phyloP scores from a whole-genome alignment of 352 stramenopile genomes.

The Globisporangium carolinianum region DNA sequence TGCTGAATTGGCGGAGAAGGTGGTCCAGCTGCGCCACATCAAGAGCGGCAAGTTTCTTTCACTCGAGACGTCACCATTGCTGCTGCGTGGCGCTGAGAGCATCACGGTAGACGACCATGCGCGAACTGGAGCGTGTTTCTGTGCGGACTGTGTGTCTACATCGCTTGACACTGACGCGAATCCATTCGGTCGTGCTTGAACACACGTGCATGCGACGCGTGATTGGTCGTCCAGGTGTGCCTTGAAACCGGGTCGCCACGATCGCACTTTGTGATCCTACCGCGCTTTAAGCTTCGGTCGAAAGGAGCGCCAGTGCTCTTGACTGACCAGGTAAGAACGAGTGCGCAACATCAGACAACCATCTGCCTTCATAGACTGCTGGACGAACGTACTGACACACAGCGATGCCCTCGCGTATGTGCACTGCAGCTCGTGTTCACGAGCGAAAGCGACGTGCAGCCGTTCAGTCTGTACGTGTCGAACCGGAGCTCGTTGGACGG shows the following conservation, averaged over 20 bases:
- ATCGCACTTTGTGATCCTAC: constrained; percentile 45
- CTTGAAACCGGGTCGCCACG: constrained; percentile 35
- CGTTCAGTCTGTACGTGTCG: constrained; percentile 59
- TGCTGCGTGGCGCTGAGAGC: constrained; percentile 46
- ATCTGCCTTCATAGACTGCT: not conserved
- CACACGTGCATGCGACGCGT: too few relatives aligned
- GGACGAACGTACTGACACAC: not conserved
- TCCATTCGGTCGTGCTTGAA: too few relatives aligned
- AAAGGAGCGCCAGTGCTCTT: constrained; percentile 58
- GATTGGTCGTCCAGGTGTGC: constrained; percentile 25
- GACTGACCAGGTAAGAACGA: constrained; percentile 43
- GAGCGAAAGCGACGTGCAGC: constrained; percentile 33
- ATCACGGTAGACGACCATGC: constrained; percentile 22
- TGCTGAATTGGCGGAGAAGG: constrained; percentile 16
- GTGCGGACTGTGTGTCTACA: too few relatives aligned
- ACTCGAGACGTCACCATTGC: constrained; percentile 34
- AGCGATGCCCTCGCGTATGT: not conserved
- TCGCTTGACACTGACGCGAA: too few relatives aligned
- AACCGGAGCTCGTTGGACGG: constrained; percentile 33
- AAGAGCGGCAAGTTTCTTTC: constrained; percentile 57
- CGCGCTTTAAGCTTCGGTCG: constrained; percentile 56
- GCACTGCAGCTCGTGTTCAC: constrained; percentile 38
- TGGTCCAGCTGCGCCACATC: constrained; percentile 50
- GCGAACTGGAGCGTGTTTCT: not conserved
- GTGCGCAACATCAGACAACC: too few relatives aligned